Base-by-base conservation (phyloP, 331 rosid genomes). In the Cydonia oblonga region DNA sequence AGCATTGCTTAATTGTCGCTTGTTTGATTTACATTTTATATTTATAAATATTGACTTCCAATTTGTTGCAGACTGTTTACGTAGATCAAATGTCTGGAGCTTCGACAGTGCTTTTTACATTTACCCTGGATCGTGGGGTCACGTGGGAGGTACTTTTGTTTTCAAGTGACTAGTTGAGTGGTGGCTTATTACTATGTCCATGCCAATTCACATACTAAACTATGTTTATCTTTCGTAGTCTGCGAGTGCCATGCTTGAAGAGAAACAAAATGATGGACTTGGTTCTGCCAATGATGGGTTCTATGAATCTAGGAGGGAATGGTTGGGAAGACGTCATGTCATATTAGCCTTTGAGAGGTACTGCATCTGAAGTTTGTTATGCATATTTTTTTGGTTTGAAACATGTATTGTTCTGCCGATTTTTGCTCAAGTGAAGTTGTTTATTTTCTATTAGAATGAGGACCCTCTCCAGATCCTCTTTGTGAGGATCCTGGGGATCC, bases 251-350 rank as follows among this genome's bases (percentile, higher is more conserved):
- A 83, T 89, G 85, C 89, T 95, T 73, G 89, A 87, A 70, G 99
- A 90, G 69, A 95, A 89, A 84, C 90, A 88, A 78, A 90, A 82
- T 87, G 99, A 95, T 71, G 89, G 96, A 70, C 93, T 81, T 73
- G 86, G 89, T 73, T 95, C 93, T 70, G 66, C 88, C 79, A 79
- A 87, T 83, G 96, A 95, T 83, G 97, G 97, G 63, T 95, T 95
- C 84, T 95, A 95, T 72, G 99, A 95, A 79, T 95, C 99, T 69
- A 95, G 74, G 81, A 83, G 97, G 88, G 97, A 95, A 70, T 95
- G 99, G 99, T 70, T 91, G 82, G 97, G 99, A 56, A 89, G 86
- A 79, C 90, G 92, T 44, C 99, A 95, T 79, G 83, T 90, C 88
- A 85, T 87, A 78, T 86, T 95, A 78, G 96, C 96, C 15, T 91